Evolutionary conservation across 2,329 filamentous ascomycete species (phyloP), one percentile per base, ranked within the genome.

Genomic region (Arthrobotrys conoides): DNA sequence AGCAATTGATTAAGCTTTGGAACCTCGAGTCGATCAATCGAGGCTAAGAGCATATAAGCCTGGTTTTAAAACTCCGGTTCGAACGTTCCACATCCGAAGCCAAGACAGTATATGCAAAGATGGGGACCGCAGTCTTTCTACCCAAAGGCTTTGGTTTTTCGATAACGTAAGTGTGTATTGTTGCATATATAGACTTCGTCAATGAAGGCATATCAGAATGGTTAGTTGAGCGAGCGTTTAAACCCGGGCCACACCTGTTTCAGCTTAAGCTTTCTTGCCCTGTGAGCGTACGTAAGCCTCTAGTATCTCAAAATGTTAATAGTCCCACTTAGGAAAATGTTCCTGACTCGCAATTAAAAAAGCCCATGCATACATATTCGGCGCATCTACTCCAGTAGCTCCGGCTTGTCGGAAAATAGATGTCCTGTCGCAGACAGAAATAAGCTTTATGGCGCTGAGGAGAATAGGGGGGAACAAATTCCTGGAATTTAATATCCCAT

Each of bases 261-360:
- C 41, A 65, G 61, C 41, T 49, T 65, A 65, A 48, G 61, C 61
- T 65, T 65, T 49, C 61, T 65, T 71, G 67, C 67, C 68, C 48
- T 71, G 68, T n/a, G n/a, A 46, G 46, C 48, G 20, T 63, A 71
- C 67, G 67, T 71, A 71, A 71, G 53, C 53, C 33, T 64, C 10
- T n/a, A 53, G 18, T 12, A 30, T 22, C 27, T 65, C 22, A 12
- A n/a, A n/a, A n/a, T n/a, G n/a, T n/a, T n/a, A n/a, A 22, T 12
- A 22, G 16, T 33, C 57, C 22, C 22, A 10, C 22, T 53, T 46
- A 18, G 24, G n/a, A 30, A 59, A 46, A 38, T 41, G 65, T 44
- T 68, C 41, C n/a, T 68, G 33, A 27, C 36, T 64, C 57, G 68
- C 51, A 64, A 71, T 53, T 71, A 41, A 51, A 49, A 36, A 8